Percentiles rank a stretch among this genome's conserved stretches.
phyloP scores from a whole-genome alignment of 805 yeast genomes.

The Ogataea paraovalis region DNA sequence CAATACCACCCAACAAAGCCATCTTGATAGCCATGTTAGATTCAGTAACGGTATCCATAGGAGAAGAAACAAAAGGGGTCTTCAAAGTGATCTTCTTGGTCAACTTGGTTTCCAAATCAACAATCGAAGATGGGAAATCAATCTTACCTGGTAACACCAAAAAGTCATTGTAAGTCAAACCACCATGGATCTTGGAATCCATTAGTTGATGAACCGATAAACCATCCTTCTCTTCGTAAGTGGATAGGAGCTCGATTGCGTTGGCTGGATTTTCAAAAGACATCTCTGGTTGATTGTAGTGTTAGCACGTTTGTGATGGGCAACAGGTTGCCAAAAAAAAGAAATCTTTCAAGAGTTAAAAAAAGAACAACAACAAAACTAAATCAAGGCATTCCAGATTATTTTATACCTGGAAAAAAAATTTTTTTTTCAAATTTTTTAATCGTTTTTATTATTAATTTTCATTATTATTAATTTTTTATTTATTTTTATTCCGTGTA shows the following conservation, averaged over 20 bases:
- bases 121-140: constrained; percentile 76
- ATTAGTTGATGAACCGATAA: constrained; percentile 76
- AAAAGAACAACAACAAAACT: neutral
- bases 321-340: constrained; percentile 26
- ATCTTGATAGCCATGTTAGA: constrained; percentile 95
- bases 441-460: no score
- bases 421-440: neutral
- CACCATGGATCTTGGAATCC: constrained; percentile 90
- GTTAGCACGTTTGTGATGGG: constrained; percentile 6
- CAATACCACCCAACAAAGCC: constrained; percentile 98
- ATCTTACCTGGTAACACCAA: constrained; percentile 93
- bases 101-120: constrained; percentile 76
- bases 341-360: neutral
- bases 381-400: neutral
- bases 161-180: constrained; percentile 95
- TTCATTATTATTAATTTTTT: no score
- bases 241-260: constrained; percentile 65
- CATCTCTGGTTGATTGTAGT: constrained; percentile 3
- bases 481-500: no score
- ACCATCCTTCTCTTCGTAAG: constrained; percentile 77
- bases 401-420: neutral
- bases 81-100: constrained; percentile 89
- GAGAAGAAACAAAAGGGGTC: constrained; percentile 95
- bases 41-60: constrained; percentile 99
- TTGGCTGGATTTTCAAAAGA: constrained; percentile 39